Evolutionary conservation across 2,329 filamentous ascomycete species (phyloP).

Genomic region (Phaeosphaeria sp.): DNA sequence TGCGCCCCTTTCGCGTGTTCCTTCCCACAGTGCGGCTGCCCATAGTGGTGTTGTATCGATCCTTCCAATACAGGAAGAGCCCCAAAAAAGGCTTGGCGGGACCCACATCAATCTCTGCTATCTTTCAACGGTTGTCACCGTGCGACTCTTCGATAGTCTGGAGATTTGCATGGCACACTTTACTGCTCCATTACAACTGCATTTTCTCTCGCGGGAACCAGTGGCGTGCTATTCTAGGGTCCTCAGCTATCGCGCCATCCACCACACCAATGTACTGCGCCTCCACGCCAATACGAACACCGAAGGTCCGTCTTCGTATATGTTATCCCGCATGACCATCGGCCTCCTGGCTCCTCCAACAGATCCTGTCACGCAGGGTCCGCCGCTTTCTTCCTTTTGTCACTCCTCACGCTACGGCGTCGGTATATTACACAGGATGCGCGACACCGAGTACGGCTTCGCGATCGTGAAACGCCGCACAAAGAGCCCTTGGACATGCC

Average conservation of each 20-base stretch:
- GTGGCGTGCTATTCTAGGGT: neutral
- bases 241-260: neutral
- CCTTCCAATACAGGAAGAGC: neutral
- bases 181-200: neutral
- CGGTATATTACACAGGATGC: no score
- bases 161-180: neutral
- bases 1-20: neutral
- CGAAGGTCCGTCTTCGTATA: slow-evolving; percentile 1
- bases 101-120: slow-evolving; percentile 6
- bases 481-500: neutral
- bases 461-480: slow-evolving; percentile 22
- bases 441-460: slow-evolving; percentile 9
- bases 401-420: slow-evolving; percentile 1
- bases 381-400: slow-evolving; percentile 7
- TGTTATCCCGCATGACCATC: neutral
- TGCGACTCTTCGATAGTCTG: neutral
- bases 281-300: neutral
- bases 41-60: neutral
- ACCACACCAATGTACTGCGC: neutral
- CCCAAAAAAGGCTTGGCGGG: neutral
- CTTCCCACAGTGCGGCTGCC: neutral
- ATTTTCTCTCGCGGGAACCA: neutral
- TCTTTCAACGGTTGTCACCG: slow-evolving; percentile 1
- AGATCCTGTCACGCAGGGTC: neutral
- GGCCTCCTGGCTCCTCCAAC: neutral